Percentiles rank a stretch among this genome's conserved stretches.
Evolutionary conservation across 2,329 filamentous ascomycete species (phyloP).

Genomic region (Aspergillus oerlinghausenensis): DNA sequence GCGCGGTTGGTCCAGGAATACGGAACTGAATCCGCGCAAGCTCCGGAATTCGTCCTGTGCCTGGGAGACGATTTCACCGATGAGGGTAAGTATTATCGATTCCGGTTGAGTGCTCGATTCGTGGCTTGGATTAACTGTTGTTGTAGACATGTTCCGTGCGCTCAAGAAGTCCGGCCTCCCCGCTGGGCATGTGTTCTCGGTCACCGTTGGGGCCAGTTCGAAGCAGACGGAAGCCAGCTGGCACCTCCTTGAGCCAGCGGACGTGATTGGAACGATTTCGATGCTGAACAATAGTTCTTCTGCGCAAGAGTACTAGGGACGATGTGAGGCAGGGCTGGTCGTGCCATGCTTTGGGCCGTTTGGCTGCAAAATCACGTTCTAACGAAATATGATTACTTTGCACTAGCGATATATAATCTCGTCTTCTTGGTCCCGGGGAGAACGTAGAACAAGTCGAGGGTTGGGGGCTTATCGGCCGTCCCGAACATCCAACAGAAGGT

Average conservation of each 20-base stretch:
- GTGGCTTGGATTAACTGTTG: neutral
- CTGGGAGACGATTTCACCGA: conserved; percentile 95
- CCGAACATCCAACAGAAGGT: neutral
- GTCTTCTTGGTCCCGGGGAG: neutral
- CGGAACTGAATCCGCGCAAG: conserved; percentile 49
- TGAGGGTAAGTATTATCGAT: conserved; percentile 63
- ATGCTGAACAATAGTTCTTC: conserved; percentile 47
- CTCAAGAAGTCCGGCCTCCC: conserved; percentile 57
- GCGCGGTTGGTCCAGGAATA: conserved; percentile 77
- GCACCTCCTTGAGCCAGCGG: conserved; percentile 82
- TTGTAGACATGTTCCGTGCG: conserved; percentile 73
- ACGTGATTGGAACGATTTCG: conserved; percentile 68
- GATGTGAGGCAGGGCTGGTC: neutral
- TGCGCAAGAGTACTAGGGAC: conserved; percentile 22
- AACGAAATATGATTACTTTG: neutral
- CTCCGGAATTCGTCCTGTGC: conserved; percentile 83
- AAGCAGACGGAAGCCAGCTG: conserved; percentile 88
- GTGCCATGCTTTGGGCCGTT: neutral
- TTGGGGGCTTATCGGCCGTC: neutral
- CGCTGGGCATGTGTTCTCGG: conserved; percentile 72
- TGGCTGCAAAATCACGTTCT: neutral
- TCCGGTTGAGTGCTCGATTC: neutral
- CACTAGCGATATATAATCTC: neutral
- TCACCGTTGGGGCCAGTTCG: conserved; percentile 85
- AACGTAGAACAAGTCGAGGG: neutral